These are phyloP conservation scores for Ophiobolus disseminans DNA, from an alignment of 2,329 filamentous ascomycete species.

Conservation along the genomic window DNA sequence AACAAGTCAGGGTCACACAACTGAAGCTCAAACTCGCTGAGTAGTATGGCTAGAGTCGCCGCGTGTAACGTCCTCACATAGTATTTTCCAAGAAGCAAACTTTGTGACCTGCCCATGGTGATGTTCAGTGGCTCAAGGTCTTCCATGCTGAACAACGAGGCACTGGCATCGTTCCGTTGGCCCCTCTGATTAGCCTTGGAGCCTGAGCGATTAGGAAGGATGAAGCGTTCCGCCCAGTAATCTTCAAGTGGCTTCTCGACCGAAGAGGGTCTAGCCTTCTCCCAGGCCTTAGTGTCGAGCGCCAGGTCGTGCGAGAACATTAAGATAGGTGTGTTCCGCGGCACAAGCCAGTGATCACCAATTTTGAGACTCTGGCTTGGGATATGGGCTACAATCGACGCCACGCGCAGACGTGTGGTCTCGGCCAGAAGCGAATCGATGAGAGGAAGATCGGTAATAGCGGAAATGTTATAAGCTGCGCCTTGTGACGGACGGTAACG, in stretches of 20 bases:
- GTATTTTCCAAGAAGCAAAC: conserved; percentile 16
- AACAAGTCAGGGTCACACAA: conserved; percentile 29
- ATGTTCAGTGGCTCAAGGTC: conserved; percentile 22
- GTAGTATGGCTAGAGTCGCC: conserved; percentile 30
- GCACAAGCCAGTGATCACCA: conserved; percentile 29
- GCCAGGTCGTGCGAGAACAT: conserved; percentile 35
- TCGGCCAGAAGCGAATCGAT: conserved; percentile 37
- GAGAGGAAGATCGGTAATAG: conserved; percentile 23
- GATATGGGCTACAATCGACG: conserved; percentile 17
- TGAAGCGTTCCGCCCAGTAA: conserved; percentile 39
- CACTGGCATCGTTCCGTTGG: background rate
- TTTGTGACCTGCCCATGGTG: conserved; percentile 8
- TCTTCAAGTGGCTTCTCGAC: conserved; percentile 29
- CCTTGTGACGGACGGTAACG: conserved; percentile 14
- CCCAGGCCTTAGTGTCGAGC: conserved; percentile 33
- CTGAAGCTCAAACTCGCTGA: conserved; percentile 36
- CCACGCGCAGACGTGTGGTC: conserved; percentile 28
- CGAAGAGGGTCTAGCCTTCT: conserved; percentile 20
- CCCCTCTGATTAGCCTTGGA: background rate
- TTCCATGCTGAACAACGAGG: conserved; percentile 19
- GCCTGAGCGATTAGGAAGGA: conserved; percentile 11
- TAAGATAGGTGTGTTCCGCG: conserved; percentile 20
- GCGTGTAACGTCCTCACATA: conserved; percentile 27
- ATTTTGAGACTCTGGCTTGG: conserved; percentile 17
- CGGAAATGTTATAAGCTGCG: conserved; percentile 21